Conservation (phyloP, 1,284 basidiomycete genomes). For the Leccinum subrobustum region DNA sequence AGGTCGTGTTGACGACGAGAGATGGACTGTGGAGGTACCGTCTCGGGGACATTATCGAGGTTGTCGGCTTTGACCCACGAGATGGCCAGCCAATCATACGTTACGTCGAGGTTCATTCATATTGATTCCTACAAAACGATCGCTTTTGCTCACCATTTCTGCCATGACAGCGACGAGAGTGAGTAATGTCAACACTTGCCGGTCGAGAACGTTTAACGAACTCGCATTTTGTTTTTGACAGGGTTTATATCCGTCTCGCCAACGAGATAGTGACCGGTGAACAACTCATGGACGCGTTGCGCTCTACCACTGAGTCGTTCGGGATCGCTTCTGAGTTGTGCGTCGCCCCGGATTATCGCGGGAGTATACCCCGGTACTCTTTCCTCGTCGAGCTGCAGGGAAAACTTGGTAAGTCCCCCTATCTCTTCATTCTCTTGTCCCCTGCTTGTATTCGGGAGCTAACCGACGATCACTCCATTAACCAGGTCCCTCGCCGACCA, state of each 20-base stretch:
- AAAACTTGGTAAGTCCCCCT: not conserved
- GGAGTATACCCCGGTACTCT: conserved; percentile 17
- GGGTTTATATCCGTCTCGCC: conserved; percentile 20
- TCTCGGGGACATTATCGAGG: conserved; percentile 24
- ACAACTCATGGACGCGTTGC: conserved; percentile 18
- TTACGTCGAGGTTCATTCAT: conserved; percentile 22
- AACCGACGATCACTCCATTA: not conserved
- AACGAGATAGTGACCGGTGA: conserved; percentile 21
- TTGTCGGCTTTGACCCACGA: conserved; percentile 23
- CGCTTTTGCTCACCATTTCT: not conserved
- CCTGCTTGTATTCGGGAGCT: not conserved
- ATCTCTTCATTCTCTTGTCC: not conserved
- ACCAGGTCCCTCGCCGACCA: conserved; percentile 3
- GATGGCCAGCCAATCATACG: conserved; percentile 24
- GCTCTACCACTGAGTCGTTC: conserved; percentile 14
- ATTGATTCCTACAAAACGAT: not conserved
- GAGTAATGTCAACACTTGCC: not conserved
- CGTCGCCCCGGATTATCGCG: conserved; percentile 17
- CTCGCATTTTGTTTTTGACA: not conserved
- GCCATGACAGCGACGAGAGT: conserved; percentile 20
- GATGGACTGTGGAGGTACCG: conserved; percentile 29
- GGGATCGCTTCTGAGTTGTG: conserved; percentile 21
- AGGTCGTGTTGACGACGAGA: conserved; percentile 25
- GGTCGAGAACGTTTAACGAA: not conserved
- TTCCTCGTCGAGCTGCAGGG: no score